phyloP scores from a whole-genome alignment of 2,329 filamentous ascomycete species.

The Aspergillus hiratsukae region DNA sequence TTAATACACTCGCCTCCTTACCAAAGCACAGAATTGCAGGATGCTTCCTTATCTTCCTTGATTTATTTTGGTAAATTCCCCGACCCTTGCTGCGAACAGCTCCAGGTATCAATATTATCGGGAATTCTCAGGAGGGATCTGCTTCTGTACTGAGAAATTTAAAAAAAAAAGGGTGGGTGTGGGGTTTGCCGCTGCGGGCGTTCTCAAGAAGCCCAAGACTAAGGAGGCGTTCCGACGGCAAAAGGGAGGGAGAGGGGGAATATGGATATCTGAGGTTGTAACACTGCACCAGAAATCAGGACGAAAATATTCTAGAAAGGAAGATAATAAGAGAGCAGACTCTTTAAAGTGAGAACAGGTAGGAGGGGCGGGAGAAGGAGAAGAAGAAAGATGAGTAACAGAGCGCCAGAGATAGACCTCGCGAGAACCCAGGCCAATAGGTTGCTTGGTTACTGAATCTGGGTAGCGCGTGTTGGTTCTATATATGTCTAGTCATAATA shows the following conservation, averaged over 20 bases:
- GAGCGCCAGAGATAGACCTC: neutral
- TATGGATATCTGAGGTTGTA: neutral
- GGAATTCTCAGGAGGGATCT: conserved; percentile 7
- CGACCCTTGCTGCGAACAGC: conserved; percentile 14
- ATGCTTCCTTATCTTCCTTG: neutral
- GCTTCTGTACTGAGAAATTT: neutral
- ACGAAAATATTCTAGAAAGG: neutral
- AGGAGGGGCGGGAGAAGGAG: neutral
- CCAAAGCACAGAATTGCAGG: neutral
- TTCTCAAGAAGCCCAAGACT: conserved; percentile 20
- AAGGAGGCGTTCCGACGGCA: conserved; percentile 3
- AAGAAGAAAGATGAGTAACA: neutral
- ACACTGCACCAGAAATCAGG: neutral
- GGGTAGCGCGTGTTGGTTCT: neutral
- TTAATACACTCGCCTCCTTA: neutral
- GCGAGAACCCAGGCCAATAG: neutral
- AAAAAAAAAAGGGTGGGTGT: conserved; percentile 15
- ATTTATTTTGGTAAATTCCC: conserved; percentile 8
- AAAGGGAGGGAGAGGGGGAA: conserved; percentile 9
- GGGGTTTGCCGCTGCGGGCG: conserved; percentile 29
- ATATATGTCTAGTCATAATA: neutral
- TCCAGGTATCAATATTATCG: conserved; percentile 12
- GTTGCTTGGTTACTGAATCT: neutral
- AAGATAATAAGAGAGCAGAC: neutral
- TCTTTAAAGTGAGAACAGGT: neutral